Conservation (phyloP, 2,329 filamentous ascomycete genomes). For the Didymella exigua region DNA sequence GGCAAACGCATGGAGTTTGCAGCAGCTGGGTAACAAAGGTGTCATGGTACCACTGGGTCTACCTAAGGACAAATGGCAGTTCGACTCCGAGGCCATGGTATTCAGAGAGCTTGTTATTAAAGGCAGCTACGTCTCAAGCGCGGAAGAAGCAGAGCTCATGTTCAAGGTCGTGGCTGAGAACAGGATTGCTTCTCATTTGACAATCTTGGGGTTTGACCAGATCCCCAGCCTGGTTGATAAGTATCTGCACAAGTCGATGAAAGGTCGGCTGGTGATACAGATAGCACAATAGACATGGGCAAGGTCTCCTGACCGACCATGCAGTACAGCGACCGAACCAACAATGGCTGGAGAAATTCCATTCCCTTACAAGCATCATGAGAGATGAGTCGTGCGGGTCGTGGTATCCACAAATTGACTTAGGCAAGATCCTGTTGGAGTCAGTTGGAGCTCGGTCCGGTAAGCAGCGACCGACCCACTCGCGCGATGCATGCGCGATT, state of each 20-base stretch:
- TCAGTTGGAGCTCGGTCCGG: constrained; percentile 28
- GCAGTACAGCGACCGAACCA: not conserved
- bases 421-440: constrained; percentile 20
- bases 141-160: constrained; percentile 33
- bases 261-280: constrained; percentile 31
- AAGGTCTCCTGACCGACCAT: not conserved
- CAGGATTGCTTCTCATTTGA: constrained; percentile 30
- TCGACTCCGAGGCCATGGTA: constrained; percentile 32
- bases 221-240: constrained; percentile 28
- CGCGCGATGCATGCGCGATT: constrained; percentile 4
- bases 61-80: constrained; percentile 33
- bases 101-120: constrained; percentile 33
- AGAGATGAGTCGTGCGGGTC: no score
- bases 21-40: constrained; percentile 29
- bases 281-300: constrained; percentile 13
- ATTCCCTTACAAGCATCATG: not conserved
- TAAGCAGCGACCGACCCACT: constrained; percentile 11
- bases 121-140: constrained; percentile 35
- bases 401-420: not conserved
- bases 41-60: constrained; percentile 34
- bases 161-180: constrained; percentile 29
- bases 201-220: constrained; percentile 27
- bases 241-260: constrained; percentile 30
- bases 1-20: constrained; percentile 34
- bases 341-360: not conserved